Base-by-base conservation (phyloP, 2,329 filamentous ascomycete species). In the Nemania bipapillata region DNA sequence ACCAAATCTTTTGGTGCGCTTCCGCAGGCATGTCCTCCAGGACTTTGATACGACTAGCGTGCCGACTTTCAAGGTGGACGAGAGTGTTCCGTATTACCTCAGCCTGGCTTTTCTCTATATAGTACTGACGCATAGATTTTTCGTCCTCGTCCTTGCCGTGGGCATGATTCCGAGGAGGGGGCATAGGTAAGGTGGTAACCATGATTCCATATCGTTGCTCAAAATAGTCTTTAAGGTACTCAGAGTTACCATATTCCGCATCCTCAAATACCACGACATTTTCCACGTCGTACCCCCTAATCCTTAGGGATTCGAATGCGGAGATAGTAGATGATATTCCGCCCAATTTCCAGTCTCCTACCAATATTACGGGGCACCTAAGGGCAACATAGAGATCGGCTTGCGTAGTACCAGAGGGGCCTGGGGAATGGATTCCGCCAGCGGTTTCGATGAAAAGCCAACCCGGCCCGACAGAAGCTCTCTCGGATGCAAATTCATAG, bases 291-390 rank as follows among this genome's bases (percentile, higher is more conserved):
- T 95, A 94, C 1, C 93, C 93, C 20, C 93, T 86, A n/a, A 95
- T 81, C 55, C 87, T 84, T 1, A 96, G 83, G 1, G 91, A 93
- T 79, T 96, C 93, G 72, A 89, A 94, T 0, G 93, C 92, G 0
- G 91, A 90, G 50, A 96, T 92, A 0, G 93, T 93, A 5, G 91
- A 86, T 0, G 91, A 92, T 64, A 96, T 96, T 0, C 93, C 93
- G 0, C 93, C 93, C 0, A 96, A 85, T 24, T 88, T 87, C 30
- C 89, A 85, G 77, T 96, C 93, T 6, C 91, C 92, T 0, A 96
- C 85, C 0, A 96, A 86, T 15, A 96, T 80, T 0, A 91, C 86
- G 0, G 93, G 92, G 0, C 92, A 80, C n/a, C 92, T 85, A 1
- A 96, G 80, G 0, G 92, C 89, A 22, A 90, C 84, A 76, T 94